These are phyloP conservation scores for Ustilago esculenta DNA, from an alignment of 1,284 basidiomycete genomes.

Conservation along the genomic window DNA sequence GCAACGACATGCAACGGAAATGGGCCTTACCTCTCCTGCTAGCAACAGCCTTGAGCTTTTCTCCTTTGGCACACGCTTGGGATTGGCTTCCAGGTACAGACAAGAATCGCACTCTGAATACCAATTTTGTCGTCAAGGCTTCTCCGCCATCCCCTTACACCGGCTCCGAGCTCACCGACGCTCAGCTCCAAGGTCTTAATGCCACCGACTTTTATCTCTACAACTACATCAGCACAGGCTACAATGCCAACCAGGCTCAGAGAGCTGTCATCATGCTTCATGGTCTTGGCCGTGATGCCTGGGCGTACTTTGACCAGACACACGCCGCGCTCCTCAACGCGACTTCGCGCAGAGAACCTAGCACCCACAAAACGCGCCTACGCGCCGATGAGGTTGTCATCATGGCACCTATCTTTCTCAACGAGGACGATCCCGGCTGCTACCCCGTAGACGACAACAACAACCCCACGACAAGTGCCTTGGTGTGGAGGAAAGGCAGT, in stretches of 20 bases:
- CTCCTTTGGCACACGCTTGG: conserved; percentile 17
- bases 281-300: conserved; percentile 52
- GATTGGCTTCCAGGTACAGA: conserved; percentile 44
- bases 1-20: conserved; percentile 8
- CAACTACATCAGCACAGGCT: conserved; percentile 45
- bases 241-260: conserved; percentile 34
- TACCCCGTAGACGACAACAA: conserved; percentile 32
- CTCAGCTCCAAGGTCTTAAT: conserved; percentile 20
- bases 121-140: conserved; percentile 31
- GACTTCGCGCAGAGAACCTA: conserved; percentile 27
- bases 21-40: conserved; percentile 3
- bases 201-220: conserved; percentile 34
- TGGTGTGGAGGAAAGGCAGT: conserved; percentile 32
- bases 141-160: conserved; percentile 16
- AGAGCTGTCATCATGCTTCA: conserved; percentile 50
- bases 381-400: conserved; percentile 47
- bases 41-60: conserved; percentile 6
- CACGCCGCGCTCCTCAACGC: conserved; percentile 44
- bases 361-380: conserved; percentile 17
- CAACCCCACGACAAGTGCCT: conserved; percentile 26
- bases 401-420: conserved; percentile 53
- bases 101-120: conserved; percentile 40
- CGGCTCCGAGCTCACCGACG: background rate
- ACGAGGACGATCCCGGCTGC: conserved; percentile 39
- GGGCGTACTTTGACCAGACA: conserved; percentile 49